These are phyloP conservation scores for Gaultheria prostrata DNA, from an alignment of 148 eudicot species.

Conservation along the genomic window DNA sequence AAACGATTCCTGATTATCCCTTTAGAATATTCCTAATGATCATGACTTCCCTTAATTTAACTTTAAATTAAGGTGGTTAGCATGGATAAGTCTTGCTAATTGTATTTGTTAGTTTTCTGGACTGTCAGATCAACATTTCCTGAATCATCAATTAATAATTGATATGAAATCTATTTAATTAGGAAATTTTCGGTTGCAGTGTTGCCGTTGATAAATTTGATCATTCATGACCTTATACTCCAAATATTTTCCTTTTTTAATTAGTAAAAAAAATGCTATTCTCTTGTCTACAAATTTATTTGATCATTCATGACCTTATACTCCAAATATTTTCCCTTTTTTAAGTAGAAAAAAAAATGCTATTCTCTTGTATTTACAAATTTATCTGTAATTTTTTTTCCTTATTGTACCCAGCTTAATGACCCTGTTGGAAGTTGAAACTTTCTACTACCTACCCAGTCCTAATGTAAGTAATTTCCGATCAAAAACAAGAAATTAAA, in stretches of 20 bases:
- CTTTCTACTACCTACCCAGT: no score
- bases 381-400: no score
- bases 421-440: no score
- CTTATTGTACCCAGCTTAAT: no score
- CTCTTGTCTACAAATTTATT: background rate
- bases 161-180: background rate
- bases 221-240: background rate
- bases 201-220: background rate
- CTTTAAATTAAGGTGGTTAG: background rate
- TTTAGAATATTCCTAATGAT: background rate
- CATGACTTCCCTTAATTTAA: background rate
- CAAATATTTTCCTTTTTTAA: background rate
- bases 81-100: slow-evolving; percentile 10
- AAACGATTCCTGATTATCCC: background rate
- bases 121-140: background rate
- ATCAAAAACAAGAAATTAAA: no score
- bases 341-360: no score
- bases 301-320: background rate
- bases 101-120: background rate
- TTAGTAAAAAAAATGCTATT: no score
- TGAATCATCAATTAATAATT: background rate
- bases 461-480: no score
- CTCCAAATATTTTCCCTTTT: background rate
- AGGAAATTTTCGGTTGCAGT: background rate
- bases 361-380: no score